Conservation (phyloP, 371 early-diverging fungal genomes). For the Mortierella sp. region DNA sequence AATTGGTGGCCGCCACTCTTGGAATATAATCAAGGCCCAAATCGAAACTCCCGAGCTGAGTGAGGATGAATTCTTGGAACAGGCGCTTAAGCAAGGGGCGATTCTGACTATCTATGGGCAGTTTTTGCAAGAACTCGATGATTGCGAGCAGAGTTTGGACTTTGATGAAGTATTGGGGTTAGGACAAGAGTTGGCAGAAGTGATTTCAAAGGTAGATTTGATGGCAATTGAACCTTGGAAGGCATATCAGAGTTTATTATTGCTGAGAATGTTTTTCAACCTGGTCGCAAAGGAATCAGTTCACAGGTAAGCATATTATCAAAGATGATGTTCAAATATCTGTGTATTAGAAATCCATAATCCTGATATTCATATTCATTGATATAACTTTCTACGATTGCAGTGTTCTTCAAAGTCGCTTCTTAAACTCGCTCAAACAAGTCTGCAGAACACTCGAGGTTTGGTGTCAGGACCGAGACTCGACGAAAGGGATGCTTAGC, state of each 20-base stretch:
- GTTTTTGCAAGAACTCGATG: slow-evolving; percentile 40
- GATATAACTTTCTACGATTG: not conserved
- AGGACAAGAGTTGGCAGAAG: slow-evolving; percentile 40
- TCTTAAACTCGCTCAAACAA: slow-evolving; percentile 39
- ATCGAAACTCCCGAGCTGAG: slow-evolving; percentile 42
- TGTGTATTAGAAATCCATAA: not conserved
- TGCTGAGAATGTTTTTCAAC: slow-evolving; percentile 47
- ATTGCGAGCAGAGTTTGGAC: slow-evolving; percentile 30
- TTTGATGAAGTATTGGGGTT: slow-evolving; percentile 43
- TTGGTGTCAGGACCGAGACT: slow-evolving; percentile 51
- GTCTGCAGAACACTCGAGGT: slow-evolving; percentile 41
- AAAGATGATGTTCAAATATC: not conserved
- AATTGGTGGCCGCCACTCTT: slow-evolving; percentile 29
- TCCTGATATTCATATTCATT: not conserved
- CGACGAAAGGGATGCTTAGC: slow-evolving; percentile 41
- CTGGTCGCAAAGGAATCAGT: slow-evolving; percentile 52
- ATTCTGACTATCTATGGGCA: slow-evolving; percentile 43
- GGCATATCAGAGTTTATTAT: slow-evolving; percentile 39
- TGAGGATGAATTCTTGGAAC: slow-evolving; percentile 45
- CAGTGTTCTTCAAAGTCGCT: slow-evolving; percentile 49
- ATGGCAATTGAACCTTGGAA: slow-evolving; percentile 41
- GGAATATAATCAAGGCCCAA: slow-evolving; percentile 33
- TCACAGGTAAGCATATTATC: slow-evolving; percentile 30
- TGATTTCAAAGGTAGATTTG: slow-evolving; percentile 44
- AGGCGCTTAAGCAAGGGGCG: slow-evolving; percentile 35